Percentiles rank a stretch among this genome's conserved stretches.
Evolutionary conservation across 805 yeast genomes (phyloP).

Genomic region (Monosporozyma servazzii): DNA sequence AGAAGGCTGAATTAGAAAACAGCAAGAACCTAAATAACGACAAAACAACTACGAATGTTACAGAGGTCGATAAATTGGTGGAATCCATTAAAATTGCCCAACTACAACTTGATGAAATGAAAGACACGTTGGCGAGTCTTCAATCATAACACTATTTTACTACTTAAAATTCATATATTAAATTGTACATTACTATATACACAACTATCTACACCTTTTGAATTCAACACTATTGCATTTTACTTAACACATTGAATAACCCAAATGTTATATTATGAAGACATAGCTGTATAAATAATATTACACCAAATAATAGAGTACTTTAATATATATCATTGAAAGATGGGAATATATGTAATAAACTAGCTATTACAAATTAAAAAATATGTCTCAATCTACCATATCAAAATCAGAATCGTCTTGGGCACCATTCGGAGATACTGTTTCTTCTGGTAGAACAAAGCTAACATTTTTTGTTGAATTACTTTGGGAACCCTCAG

Average conservation of each 20-base stretch:
- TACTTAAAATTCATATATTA: conserved; percentile 1
- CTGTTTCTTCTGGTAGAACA: conserved; percentile 2
- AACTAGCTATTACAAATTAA: not conserved
- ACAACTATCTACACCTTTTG: not conserved
- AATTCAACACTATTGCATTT: not conserved
- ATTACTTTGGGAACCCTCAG: not conserved
- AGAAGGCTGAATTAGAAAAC: not conserved
- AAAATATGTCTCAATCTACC: not conserved
- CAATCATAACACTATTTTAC: conserved; percentile 1
- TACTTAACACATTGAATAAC: not conserved
- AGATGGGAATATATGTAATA: not conserved
- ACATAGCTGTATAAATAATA: too few relatives aligned
- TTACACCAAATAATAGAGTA: too few relatives aligned
- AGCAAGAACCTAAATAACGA: not conserved
- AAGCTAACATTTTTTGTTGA: conserved; percentile 8
- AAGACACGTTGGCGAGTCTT: conserved; percentile 9
- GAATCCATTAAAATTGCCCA: conserved; percentile 27
- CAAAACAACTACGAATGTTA: not conserved
- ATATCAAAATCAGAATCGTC: conserved; percentile 4
- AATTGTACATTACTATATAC: not conserved
- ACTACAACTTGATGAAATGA: conserved; percentile 23
- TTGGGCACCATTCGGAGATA: not conserved
- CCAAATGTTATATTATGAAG: too few relatives aligned
- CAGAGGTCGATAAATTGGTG: conserved; percentile 9
- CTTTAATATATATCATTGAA: not conserved